These are phyloP conservation scores for Oryza australiensis DNA, from an alignment of 176 grass and related monocot genomes.

Conservation along the genomic window DNA sequence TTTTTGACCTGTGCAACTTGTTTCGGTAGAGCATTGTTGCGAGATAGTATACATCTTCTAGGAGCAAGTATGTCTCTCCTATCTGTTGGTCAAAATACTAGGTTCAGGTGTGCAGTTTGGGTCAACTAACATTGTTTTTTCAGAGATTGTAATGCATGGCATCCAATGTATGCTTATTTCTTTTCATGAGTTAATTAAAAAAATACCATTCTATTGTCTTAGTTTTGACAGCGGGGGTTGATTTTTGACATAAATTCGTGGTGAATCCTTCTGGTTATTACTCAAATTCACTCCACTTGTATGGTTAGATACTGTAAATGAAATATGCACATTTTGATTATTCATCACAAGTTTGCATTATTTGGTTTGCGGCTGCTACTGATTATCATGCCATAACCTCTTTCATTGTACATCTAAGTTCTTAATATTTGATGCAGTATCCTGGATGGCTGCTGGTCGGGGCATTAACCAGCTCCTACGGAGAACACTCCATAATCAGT, in stretches of 20 bases:
- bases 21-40: neutral
- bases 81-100: neutral
- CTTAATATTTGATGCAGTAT: neutral
- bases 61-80: neutral
- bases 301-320: neutral
- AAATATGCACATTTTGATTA: neutral
- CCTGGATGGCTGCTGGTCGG: slow-evolving; percentile 65
- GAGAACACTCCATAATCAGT: slow-evolving; percentile 63
- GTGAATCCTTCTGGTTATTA: neutral
- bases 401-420: neutral
- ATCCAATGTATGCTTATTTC: neutral
- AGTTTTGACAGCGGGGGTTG: neutral
- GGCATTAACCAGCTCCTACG: slow-evolving; percentile 68
- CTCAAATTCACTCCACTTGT: neutral
- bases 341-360: neutral
- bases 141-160: neutral
- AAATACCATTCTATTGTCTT: neutral
- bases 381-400: neutral
- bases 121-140: neutral
- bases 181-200: neutral
- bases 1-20: neutral
- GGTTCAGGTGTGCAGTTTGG: neutral
- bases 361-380: neutral
- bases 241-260: neutral
- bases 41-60: neutral